A percentile compares a stretch with the other conserved stretches of the same genome.
Evolutionary conservation across 2,329 filamentous ascomycete species (phyloP).

Genomic region (Aspergillus sp.): DNA sequence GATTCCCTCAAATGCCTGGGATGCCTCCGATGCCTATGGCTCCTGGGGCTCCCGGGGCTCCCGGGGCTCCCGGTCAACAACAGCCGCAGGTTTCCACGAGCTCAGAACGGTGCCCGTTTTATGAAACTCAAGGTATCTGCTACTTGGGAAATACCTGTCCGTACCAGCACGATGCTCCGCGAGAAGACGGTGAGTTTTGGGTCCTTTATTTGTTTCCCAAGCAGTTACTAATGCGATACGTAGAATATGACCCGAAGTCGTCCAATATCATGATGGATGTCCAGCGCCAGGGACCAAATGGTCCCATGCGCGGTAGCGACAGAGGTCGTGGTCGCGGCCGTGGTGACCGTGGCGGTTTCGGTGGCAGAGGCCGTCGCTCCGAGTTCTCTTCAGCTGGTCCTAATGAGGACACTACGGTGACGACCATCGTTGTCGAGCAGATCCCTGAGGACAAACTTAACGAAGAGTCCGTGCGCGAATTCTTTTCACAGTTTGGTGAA

Average conservation of each 20-base stretch:
- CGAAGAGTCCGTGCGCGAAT: constrained; percentile 48
- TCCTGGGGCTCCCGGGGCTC: constrained; percentile 17
- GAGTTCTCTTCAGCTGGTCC: constrained; percentile 49
- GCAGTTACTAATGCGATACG: background rate
- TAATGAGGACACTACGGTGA: constrained; percentile 47
- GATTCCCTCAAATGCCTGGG: constrained; percentile 43
- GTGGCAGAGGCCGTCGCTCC: constrained; percentile 39
- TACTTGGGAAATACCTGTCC: constrained; percentile 50
- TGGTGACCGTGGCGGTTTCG: constrained; percentile 37
- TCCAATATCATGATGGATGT: constrained; percentile 36
- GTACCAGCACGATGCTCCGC: constrained; percentile 49
- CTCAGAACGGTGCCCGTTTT: constrained; percentile 48
- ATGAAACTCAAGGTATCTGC: constrained; percentile 55
- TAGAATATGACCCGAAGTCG: constrained; percentile 51
- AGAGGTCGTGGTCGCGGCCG: constrained; percentile 33
- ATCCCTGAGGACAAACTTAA: constrained; percentile 54
- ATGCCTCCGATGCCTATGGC: constrained; percentile 39
- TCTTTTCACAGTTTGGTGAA: constrained; percentile 53
- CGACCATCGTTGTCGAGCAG: constrained; percentile 54
- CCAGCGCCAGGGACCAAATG: constrained; percentile 16
- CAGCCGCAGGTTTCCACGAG: constrained; percentile 23
- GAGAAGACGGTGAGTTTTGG: constrained; percentile 28
- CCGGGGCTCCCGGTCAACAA: constrained; percentile 20
- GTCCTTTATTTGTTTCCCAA: background rate
- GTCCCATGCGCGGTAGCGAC: constrained; percentile 22